Conservation (phyloP, 2,329 filamentous ascomycete genomes). For the Fusarium euwallaceae region DNA sequence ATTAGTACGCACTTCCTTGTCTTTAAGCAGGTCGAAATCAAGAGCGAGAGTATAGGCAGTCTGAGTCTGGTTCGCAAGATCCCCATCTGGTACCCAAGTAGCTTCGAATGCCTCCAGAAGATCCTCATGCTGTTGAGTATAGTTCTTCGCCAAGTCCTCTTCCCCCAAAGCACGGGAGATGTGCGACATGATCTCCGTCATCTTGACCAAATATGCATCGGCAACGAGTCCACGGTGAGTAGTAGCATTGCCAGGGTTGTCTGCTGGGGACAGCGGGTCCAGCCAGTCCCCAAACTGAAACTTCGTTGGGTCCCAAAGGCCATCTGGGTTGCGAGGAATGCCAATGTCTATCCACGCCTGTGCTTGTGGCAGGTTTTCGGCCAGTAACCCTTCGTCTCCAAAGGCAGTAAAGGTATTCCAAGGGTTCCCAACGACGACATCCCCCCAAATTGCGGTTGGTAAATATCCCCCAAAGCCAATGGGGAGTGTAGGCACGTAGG, state of each 20-base stretch:
- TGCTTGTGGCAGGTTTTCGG: slow-evolving; percentile 8
- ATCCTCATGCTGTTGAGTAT: slow-evolving; percentile 27
- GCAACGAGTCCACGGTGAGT: slow-evolving; percentile 57
- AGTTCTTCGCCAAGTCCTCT: slow-evolving; percentile 38
- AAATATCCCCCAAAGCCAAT: not conserved
- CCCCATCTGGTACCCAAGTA: slow-evolving; percentile 49
- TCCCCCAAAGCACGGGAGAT: slow-evolving; percentile 52
- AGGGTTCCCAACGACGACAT: slow-evolving; percentile 22
- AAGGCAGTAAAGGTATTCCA: slow-evolving; percentile 26
- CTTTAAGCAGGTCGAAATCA: slow-evolving; percentile 53
- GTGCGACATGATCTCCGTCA: slow-evolving; percentile 53
- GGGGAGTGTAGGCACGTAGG: not conserved
- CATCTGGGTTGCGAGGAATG: slow-evolving; percentile 41
- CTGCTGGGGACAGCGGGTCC: slow-evolving; percentile 57
- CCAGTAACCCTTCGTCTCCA: slow-evolving; percentile 10
- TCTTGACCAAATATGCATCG: slow-evolving; percentile 60
- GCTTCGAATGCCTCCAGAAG: slow-evolving; percentile 48
- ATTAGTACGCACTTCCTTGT: slow-evolving; percentile 22
- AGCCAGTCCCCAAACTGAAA: slow-evolving; percentile 62
- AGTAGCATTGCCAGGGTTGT: slow-evolving; percentile 52
- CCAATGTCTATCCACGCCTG: slow-evolving; percentile 40
- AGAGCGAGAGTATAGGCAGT: slow-evolving; percentile 56
- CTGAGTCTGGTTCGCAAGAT: slow-evolving; percentile 54
- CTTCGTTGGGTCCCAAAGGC: slow-evolving; percentile 34
- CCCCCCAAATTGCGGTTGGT: slow-evolving; percentile 30